Evolutionary conservation across 805 yeast genomes (phyloP).

Genomic region (Lipomyces orientalis): DNA sequence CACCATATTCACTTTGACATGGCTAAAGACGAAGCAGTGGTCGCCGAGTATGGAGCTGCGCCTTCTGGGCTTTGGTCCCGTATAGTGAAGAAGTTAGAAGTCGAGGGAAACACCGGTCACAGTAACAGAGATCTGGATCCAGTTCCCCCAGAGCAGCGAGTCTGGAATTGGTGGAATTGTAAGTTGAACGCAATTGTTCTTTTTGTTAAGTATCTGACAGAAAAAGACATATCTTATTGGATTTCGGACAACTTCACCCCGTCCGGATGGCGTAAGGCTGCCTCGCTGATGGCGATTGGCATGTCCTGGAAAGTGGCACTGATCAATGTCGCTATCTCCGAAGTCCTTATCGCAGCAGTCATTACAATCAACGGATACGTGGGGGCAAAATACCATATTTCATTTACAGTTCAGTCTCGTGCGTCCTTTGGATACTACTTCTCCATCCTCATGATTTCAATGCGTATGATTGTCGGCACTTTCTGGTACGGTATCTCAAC

Average conservation of each 20-base stretch:
- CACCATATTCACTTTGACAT: too few species aligned
- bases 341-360: constrained; percentile 64
- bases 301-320: constrained; percentile 35
- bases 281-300: constrained; percentile 36
- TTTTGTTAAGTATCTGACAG: neutral
- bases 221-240: constrained; percentile 27
- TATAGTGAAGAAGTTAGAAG: neutral
- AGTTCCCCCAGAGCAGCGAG: constrained; percentile 46
- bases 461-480: constrained; percentile 84
- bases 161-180: constrained; percentile 46
- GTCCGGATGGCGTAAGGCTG: constrained; percentile 37
- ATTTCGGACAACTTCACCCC: constrained; percentile 33
- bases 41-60: too few species aligned
- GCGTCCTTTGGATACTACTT: constrained; percentile 77
- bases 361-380: constrained; percentile 75
- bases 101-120: neutral
- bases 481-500: constrained; percentile 90
- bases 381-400: constrained; percentile 79
- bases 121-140: constrained; percentile 32
- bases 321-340: constrained; percentile 28
- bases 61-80: too few species aligned
- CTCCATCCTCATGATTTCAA: constrained; percentile 77
- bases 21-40: too few species aligned
- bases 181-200: neutral
- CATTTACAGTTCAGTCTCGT: constrained; percentile 83